A percentile compares a stretch with the other conserved stretches of the same genome.
Conservation (phyloP, 208 protist species). For the Crithidia bombi region DNA sequence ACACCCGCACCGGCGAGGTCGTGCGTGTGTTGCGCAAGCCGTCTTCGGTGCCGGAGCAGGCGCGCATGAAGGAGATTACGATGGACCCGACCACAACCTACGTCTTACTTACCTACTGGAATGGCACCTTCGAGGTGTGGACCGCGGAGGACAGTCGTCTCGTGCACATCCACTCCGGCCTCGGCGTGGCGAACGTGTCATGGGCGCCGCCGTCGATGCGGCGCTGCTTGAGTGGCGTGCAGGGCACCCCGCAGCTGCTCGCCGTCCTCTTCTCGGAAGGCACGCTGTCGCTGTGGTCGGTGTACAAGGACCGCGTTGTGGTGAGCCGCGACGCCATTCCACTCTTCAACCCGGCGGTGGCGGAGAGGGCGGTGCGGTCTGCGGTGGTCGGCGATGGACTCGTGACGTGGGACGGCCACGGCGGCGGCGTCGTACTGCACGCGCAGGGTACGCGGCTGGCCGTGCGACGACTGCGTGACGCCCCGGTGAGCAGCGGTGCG, state of each 20-base stretch:
- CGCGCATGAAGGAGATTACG: slow-evolving; percentile 65
- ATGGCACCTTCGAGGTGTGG: slow-evolving; percentile 88
- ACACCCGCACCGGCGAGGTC: slow-evolving; percentile 74
- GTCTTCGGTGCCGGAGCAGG: slow-evolving; percentile 59
- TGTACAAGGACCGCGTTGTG: slow-evolving; percentile 76
- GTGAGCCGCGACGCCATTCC: slow-evolving; percentile 66
- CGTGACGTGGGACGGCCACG: slow-evolving; percentile 55
- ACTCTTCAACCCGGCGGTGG: slow-evolving; percentile 39
- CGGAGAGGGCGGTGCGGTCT: slow-evolving; percentile 45
- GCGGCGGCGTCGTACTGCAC: slow-evolving; percentile 40
- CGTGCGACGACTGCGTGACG: slow-evolving; percentile 36
- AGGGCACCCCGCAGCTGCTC: slow-evolving; percentile 74
- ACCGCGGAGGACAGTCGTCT: slow-evolving; percentile 58
- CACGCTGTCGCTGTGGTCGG: slow-evolving; percentile 75
- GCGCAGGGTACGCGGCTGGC: slow-evolving; percentile 36
- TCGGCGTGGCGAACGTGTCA: slow-evolving; percentile 70
- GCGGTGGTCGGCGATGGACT: slow-evolving; percentile 39
- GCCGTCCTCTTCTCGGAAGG: slow-evolving; percentile 76
- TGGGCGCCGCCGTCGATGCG: slow-evolving; percentile 77
- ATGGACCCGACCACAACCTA: slow-evolving; percentile 59
- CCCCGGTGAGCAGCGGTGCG: slow-evolving; percentile 33
- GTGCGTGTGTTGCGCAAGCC: slow-evolving; percentile 71
- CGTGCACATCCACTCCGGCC: slow-evolving; percentile 74
- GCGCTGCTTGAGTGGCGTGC: slow-evolving; percentile 55
- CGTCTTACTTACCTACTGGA: slow-evolving; percentile 71